Conservation (phyloP, 2,329 filamentous ascomycete genomes). For the Diplodia intermedia region DNA sequence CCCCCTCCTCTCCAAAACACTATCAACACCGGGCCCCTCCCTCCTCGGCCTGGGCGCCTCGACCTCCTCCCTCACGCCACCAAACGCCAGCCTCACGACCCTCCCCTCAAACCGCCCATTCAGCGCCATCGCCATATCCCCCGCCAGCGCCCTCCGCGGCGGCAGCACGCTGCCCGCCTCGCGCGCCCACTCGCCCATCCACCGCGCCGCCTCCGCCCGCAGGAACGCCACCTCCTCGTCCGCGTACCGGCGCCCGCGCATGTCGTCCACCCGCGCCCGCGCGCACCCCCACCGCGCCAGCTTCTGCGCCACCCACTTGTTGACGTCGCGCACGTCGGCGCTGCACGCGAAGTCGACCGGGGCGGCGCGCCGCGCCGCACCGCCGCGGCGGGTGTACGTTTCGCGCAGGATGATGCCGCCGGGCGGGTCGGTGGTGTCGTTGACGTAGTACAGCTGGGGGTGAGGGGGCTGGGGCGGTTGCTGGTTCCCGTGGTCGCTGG, state of each 20-base stretch:
- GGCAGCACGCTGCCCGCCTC: background rate
- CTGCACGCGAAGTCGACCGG: background rate
- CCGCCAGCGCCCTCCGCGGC: background rate
- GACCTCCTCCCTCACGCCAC: background rate
- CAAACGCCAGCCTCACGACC: background rate
- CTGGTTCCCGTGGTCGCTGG: background rate
- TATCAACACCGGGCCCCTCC: background rate
- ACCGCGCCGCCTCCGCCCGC: background rate
- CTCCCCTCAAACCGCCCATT: background rate
- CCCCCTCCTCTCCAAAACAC: background rate
- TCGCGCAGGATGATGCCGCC: background rate
- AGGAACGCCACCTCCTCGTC: background rate
- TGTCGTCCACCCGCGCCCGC: background rate
- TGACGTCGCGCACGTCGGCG: background rate
- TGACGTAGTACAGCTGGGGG: background rate
- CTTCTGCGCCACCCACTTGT: background rate
- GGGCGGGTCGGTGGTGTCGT: background rate
- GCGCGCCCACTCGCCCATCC: background rate
- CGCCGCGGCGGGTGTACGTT: background rate
- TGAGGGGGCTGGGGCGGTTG: too few relatives aligned
- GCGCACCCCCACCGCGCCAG: background rate
- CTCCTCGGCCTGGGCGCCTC: background rate
- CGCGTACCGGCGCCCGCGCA: background rate
- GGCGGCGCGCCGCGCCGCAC: too few relatives aligned
- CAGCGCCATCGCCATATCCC: too few relatives aligned